Conservation (phyloP, 2,329 filamentous ascomycete species). For the Ophiostoma perfectum region DNA sequence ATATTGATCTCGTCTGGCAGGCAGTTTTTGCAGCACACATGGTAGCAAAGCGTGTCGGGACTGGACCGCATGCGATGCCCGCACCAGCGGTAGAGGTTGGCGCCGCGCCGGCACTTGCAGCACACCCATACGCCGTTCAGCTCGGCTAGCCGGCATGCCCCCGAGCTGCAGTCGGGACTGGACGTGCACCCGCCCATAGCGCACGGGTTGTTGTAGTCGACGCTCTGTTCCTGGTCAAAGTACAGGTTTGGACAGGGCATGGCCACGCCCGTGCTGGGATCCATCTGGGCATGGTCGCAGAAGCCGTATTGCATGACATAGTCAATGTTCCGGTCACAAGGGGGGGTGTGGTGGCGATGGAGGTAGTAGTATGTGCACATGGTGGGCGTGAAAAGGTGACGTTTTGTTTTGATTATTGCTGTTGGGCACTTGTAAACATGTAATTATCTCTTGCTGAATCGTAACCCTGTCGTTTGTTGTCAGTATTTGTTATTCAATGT, state of each 20-base stretch:
- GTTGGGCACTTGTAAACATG: too few species aligned
- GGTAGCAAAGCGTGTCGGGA: conserved; percentile 49
- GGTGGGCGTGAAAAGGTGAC: not conserved
- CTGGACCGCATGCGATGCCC: conserved; percentile 42
- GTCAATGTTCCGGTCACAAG: conserved; percentile 23
- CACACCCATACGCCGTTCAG: conserved; percentile 47
- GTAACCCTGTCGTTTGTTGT: too few species aligned
- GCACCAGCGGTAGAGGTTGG: conserved; percentile 44
- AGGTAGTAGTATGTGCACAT: conserved; percentile 50
- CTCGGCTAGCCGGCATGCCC: conserved; percentile 45
- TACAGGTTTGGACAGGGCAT: conserved; percentile 32
- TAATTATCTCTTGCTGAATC: too few species aligned
- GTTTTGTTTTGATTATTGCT: too few species aligned
- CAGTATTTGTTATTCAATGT: too few species aligned
- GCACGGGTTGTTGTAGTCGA: conserved; percentile 42
- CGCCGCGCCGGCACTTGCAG: conserved; percentile 44
- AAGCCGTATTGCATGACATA: conserved; percentile 27
- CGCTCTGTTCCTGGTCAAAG: conserved; percentile 32
- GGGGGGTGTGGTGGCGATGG: conserved; percentile 42
- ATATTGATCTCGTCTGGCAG: conserved; percentile 32
- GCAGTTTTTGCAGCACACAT: conserved; percentile 44
- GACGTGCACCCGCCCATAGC: conserved; percentile 42
- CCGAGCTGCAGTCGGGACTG: conserved; percentile 43
- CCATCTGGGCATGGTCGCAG: conserved; percentile 24
- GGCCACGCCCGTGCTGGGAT: conserved; percentile 20